These are phyloP conservation scores for Nitzschia sp. DNA, from an alignment of 108 stramenopile genomes.

Conservation along the genomic window DNA sequence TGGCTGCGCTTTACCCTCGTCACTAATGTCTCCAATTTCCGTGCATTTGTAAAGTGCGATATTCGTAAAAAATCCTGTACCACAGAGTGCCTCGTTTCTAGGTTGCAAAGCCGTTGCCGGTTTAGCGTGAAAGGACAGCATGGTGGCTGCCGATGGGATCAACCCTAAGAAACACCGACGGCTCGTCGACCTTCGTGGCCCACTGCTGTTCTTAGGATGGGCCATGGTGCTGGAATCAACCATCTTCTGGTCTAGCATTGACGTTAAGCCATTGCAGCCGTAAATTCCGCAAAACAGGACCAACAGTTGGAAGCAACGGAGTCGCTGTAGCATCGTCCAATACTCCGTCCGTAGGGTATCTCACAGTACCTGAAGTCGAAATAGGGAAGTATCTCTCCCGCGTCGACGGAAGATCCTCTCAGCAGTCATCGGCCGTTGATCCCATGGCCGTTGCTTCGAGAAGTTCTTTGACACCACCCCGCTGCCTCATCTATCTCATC, in stretches of 20 bases:
- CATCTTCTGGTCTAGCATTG: no score
- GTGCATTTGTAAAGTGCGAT: conserved; percentile 69
- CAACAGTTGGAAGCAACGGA: not conserved
- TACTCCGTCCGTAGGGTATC: no score
- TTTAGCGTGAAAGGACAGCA: not conserved
- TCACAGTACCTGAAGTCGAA: no score
- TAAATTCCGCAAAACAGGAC: no score
- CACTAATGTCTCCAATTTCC: conserved; percentile 68
- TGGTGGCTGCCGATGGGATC: not conserved
- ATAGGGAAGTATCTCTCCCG: no score
- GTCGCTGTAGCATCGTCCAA: not conserved
- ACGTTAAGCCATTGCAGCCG: no score
- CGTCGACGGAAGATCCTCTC: no score
- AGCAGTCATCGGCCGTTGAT: no score
- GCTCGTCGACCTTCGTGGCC: not conserved
- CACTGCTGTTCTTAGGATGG: not conserved
- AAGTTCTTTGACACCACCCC: no score
- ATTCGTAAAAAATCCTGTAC: conserved; percentile 79
- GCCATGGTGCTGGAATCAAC: not conserved
- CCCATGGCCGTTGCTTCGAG: no score
- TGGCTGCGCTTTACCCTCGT: conserved; percentile 53
- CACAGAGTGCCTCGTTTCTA: conserved; percentile 64
- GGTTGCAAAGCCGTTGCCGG: conserved; percentile 53
- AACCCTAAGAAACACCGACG: not conserved
- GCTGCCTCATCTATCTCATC: no score